Conservation (phyloP, 805 yeast species). For the Saccharomycopsis olivae region DNA sequence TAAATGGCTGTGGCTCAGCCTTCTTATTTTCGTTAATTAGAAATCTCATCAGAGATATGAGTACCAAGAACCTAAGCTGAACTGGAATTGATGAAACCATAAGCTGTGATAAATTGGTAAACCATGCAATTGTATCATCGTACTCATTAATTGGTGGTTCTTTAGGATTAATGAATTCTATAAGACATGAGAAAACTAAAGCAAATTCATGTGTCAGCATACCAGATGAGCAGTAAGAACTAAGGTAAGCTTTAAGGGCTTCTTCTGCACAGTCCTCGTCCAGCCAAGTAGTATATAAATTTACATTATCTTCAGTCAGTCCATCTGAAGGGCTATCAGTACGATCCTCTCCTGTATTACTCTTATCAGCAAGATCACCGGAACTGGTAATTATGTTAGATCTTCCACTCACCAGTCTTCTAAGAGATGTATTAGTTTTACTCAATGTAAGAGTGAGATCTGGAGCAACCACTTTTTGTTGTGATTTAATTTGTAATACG, state of each 20-base stretch:
- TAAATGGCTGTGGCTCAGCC: constrained; percentile 16
- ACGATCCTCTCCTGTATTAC: constrained; percentile 1
- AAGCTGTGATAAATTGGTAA: constrained; percentile 44
- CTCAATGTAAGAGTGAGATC: not conserved
- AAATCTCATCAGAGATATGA: constrained; percentile 36
- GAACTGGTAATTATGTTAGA: too few species aligned
- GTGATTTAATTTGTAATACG: not conserved
- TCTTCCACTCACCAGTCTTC: constrained; percentile 7
- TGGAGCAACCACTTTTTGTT: not conserved
- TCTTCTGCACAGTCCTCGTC: constrained; percentile 15
- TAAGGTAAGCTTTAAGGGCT: constrained; percentile 45
- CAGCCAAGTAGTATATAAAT: constrained; percentile 12
- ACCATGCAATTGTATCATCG: constrained; percentile 36
- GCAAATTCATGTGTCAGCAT: constrained; percentile 54
- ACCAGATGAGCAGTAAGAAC: constrained; percentile 51
- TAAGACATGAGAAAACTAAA: constrained; percentile 27
- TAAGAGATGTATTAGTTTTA: not conserved
- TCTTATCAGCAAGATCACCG: not conserved
- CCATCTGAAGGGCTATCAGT: too few species aligned
- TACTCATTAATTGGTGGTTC: too few species aligned
- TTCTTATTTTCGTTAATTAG: constrained; percentile 21
- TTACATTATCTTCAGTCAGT: constrained; percentile 16
- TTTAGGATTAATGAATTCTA: too few species aligned
- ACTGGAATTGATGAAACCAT: constrained; percentile 74
- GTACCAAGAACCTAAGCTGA: constrained; percentile 58